Conservation (phyloP, 441 rosid genomes). For the Gossypium aridum region DNA sequence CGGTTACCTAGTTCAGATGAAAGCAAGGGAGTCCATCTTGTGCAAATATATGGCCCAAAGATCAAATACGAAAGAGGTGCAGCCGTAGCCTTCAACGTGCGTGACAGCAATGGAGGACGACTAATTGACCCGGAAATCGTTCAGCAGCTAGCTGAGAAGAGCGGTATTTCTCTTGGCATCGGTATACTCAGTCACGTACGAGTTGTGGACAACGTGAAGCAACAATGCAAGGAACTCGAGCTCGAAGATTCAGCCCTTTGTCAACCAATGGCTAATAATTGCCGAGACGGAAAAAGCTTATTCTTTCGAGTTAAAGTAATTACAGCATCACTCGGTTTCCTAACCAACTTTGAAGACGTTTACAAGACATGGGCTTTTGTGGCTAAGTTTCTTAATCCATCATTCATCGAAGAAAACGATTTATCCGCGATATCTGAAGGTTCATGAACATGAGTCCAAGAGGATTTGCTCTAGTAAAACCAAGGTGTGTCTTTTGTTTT, state of each 20-base stretch:
- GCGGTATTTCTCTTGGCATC: conserved; percentile 38
- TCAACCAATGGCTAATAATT: conserved; percentile 31
- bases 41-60: conserved; percentile 69
- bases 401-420: conserved; percentile 19
- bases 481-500: conserved; percentile 20
- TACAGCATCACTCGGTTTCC: conserved; percentile 41
- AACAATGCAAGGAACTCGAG: conserved; percentile 25
- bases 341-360: conserved; percentile 46
- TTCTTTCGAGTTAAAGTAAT: conserved; percentile 38
- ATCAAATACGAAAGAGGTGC: conserved; percentile 69
- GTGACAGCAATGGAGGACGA: conserved; percentile 30
- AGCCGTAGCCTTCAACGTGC: conserved; percentile 53
- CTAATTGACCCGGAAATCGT: conserved; percentile 36
- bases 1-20: conserved; percentile 37
- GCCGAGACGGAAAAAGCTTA: conserved; percentile 24
- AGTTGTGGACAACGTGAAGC: conserved; percentile 32
- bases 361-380: conserved; percentile 44
- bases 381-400: conserved; percentile 38
- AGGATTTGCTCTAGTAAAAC: conserved; percentile 14
- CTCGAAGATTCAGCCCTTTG: conserved; percentile 30
- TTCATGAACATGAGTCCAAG: conserved; percentile 26
- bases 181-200: conserved; percentile 42
- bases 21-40: conserved; percentile 36
- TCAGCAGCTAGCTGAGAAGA: conserved; percentile 39
- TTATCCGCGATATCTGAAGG: conserved; percentile 37